A percentile compares a stretch with the other conserved stretches of the same genome.
phyloP scores from a whole-genome alignment of 2,329 filamentous ascomycete species.

The Colletotrichum tofieldiae region DNA sequence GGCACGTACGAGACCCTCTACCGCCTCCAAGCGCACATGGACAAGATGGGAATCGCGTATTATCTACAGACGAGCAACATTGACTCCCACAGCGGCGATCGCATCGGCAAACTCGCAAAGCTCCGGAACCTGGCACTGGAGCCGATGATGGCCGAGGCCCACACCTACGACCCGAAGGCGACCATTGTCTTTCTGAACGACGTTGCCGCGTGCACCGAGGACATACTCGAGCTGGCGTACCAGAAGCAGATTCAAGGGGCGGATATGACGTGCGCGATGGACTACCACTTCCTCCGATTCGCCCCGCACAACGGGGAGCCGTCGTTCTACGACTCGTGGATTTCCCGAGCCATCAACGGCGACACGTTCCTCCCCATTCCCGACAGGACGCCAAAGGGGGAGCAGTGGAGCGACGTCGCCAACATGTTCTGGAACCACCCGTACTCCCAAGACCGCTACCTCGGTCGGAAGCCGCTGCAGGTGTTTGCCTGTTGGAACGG shows the following conservation, averaged over 20 bases:
- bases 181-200: slow-evolving; percentile 70
- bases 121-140: slow-evolving; percentile 68
- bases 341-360: slow-evolving; percentile 66
- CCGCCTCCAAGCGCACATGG: slow-evolving; percentile 57
- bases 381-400: slow-evolving; percentile 53
- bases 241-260: slow-evolving; percentile 64
- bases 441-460: slow-evolving; percentile 53
- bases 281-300: slow-evolving; percentile 64
- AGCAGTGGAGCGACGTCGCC: slow-evolving; percentile 63
- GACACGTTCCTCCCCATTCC: slow-evolving; percentile 71
- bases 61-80: slow-evolving; percentile 59
- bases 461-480: slow-evolving; percentile 64
- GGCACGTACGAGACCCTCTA: slow-evolving; percentile 67
- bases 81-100: slow-evolving; percentile 59
- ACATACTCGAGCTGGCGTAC: slow-evolving; percentile 63
- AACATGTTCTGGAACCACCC: slow-evolving; percentile 69
- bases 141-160: slow-evolving; percentile 57
- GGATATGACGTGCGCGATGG: slow-evolving; percentile 73
- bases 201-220: slow-evolving; percentile 67
- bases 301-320: slow-evolving; percentile 53
- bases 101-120: slow-evolving; percentile 64
- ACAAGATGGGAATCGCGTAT: slow-evolving; percentile 58
- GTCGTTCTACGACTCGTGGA: slow-evolving; percentile 71
- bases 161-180: slow-evolving; percentile 47
- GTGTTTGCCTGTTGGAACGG: slow-evolving; percentile 76